Base-by-base conservation (phyloP, 495 filamentous ascomycete genomes). In the Penicillium cosmopolitanum region DNA sequence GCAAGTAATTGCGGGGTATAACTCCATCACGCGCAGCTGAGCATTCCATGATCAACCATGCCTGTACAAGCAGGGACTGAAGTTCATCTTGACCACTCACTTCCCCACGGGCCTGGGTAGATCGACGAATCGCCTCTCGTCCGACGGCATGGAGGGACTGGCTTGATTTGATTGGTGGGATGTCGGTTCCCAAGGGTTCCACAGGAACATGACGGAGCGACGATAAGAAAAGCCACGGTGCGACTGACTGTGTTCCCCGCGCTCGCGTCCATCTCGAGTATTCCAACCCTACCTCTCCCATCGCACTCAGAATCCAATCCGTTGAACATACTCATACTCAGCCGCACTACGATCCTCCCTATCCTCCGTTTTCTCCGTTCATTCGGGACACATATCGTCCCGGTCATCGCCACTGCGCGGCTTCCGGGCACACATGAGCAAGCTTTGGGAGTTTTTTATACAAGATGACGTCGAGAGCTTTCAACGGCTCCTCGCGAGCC, bases 381-480 rank as follows among this genome's bases (percentile, higher is more conserved):
- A 35, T 19, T 42, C 18, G 25, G 4, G 21, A 16, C 11, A 21
- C 52, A 16, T 35, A 19, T 7, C 44, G 48, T 42, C 35, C 23
- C 56, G 50, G 28, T 50, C 56, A 51, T 58, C 57, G 64, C 58
- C 60, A 63, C 67, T 58, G 55, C 66, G 62, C 57, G 44, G 54
- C 50, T 59, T 66, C 42, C 69, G 76, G 78, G 82, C 89, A 87
- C 87, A 98, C 98, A 96, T 97, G 90, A 88, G 89, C 78, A 86
- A 90, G 80, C 86, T 98, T 71, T 97, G 95, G 94, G 90, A 91
- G 80, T 91, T 83, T 74, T 98, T 92, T 73, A 88, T 94, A 77
- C 89, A 96, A 83, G 90, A 97, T 87, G 92, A 98, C 81, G 89
- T 94, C 81, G 92, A 94, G 67, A 86, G 77, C 69, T 98, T 98